Evolutionary conservation across 202 grass and related monocot species (phyloP), one percentile per base, ranked within the genome.

Genomic region (Setaria viridis): DNA sequence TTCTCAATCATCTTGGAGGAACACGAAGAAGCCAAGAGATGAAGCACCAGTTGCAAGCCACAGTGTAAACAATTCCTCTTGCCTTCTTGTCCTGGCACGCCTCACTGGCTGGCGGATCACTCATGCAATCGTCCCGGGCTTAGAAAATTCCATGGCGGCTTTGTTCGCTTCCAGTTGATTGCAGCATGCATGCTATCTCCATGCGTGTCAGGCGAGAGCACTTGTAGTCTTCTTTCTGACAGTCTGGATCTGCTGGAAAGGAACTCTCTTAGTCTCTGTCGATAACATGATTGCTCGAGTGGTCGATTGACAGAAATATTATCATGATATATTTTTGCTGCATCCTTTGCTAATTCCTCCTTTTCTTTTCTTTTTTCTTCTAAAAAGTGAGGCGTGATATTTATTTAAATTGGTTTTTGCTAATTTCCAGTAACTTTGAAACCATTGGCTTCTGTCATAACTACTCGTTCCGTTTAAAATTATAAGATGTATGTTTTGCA

Each of bases 1-100:
- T 57, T 48, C 41, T 80, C 6, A 56, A 68, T 82, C 59, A 46
- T 57, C 76, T 29, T 77, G 63, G 73, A 69, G 11, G 58, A 60
- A 70, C 54, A 54, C 71, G 73, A 69, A 29, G 58, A 60, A 70
- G 54, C 64, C 71, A 70, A 60, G 41, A 62, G 71, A 39, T 60
- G 79, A 62, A 41, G 17, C 29, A 49, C 70, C 41, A 37, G n/a
- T 59, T 58, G 30, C 12, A 72, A 53, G 13, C 54, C 62, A 37
- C 37, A 19, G 42, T 79, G 65, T 70, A 49, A 75, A 60, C 53
- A 70, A 50, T 17, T 39, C 53, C 57, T 60, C 59, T 43, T 46
- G 51, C 10, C n/a, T 45, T 41, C 63, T 64, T 62, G 67, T 72
- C 64, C 29, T 71, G 11, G 43, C 54, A 70, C 55, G 45, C 30